Evolutionary conservation across 768 basidiomycete genomes (phyloP).

Genomic region (Hemileccinum rubropunctum): DNA sequence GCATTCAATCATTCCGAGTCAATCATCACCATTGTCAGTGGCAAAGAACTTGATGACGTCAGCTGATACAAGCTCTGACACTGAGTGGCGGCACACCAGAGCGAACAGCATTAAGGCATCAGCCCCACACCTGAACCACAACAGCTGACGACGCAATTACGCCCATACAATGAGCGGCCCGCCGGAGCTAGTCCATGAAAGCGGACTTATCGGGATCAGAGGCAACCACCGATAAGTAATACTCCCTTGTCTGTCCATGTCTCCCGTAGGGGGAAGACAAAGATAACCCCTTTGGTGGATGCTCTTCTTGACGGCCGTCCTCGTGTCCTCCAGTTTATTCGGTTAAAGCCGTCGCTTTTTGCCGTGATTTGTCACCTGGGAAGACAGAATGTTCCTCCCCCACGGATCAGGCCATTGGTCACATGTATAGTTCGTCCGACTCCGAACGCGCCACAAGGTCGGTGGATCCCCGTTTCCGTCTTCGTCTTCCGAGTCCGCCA

Average conservation of each 20-base stretch:
- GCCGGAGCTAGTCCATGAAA: constrained; percentile 5
- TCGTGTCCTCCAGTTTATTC: not conserved
- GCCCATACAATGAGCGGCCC: not conserved
- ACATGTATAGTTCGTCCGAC: constrained; percentile 1
- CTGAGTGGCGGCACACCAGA: not conserved
- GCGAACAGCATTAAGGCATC: too few species aligned
- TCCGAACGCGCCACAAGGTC: constrained; percentile 5
- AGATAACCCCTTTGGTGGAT: constrained; percentile 1
- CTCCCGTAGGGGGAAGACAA: not conserved
- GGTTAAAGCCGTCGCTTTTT: constrained; percentile 4
- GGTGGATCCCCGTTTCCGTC: not conserved
- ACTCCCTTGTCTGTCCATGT: not conserved
- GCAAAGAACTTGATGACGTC: not conserved
- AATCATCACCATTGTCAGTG: too few species aligned
- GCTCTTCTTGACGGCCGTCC: not conserved
- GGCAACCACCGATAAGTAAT: not conserved
- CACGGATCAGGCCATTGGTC: not conserved
- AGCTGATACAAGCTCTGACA: not conserved
- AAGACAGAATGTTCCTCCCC: too few species aligned
- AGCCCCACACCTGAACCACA: too few species aligned
- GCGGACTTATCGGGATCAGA: not conserved
- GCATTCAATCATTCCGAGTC: too few species aligned
- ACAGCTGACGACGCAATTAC: not conserved
- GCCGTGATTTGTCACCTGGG: constrained; percentile 1
- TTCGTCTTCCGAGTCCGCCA: too few species aligned